Evolutionary conservation across 176 grass and related monocot genomes (phyloP), one percentile per base, ranked within the genome.

Genomic region (Leersia perrieri): DNA sequence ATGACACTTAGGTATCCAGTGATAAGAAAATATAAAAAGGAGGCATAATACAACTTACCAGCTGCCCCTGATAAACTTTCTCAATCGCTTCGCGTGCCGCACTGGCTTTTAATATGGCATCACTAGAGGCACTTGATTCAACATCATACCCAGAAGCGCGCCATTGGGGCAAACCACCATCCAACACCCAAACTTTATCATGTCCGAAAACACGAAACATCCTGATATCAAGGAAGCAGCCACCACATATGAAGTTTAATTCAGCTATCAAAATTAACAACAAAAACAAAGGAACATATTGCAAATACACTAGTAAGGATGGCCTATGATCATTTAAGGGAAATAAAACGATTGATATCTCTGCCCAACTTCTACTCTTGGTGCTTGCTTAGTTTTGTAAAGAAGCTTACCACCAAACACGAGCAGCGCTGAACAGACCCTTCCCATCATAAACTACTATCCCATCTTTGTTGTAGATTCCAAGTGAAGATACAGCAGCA

Each of bases 131-230:
- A 60, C 92, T 95, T 80, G 96, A 98, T 85, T 98, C 92, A 28
- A 95, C 96, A 35, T 98, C 96, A 91, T 95, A 91, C 36, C 96
- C 92, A 82, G 90, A 89, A 76, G 92, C 83, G 47, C 90, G 90
- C 96, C 96, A 98, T 9, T 93, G 86, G 15, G 92, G 90, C 66
- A 98, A 87, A 47, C 96, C 96, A 82, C 96, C 92, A 91, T 98
- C 84, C 76, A 98, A 76, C 34, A 98, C 96, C 92, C 96, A 98
- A 82, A 98, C 82, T 81, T 87, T 98, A 23, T 95, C 79, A 72
- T 98, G 96, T 47, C 96, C 96, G 86, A 95, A 98, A 44, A 87
- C 90, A 83, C 92, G 89, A 86, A 98, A 93, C 96, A 98, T 98
- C 92, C 96, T 98, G 76, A 81, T 25, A 66, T 74, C 66, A 68